A percentile compares a stretch with the other conserved stretches of the same genome.
Conservation (phyloP, 306 rosid genomes). For the Ziziphus jujuba region DNA sequence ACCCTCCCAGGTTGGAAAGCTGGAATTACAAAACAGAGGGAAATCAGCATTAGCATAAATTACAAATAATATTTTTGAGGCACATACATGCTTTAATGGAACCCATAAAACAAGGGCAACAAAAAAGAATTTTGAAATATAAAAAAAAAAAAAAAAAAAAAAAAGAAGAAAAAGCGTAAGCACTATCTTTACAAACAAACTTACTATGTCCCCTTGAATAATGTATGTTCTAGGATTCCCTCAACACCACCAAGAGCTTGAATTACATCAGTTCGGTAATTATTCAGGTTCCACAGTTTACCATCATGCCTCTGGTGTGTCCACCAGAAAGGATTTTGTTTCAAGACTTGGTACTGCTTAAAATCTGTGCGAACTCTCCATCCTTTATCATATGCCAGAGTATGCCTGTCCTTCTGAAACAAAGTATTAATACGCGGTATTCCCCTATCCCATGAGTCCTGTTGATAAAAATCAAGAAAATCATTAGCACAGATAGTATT, state of each 20-base stretch:
- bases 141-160: background rate
- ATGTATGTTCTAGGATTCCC: conserved; percentile 96
- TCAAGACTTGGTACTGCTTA: conserved; percentile 96
- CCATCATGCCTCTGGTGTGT: conserved; percentile 99
- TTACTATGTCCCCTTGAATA: conserved; percentile 99
- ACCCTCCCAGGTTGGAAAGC: conserved; percentile 98
- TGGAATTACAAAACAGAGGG: conserved; percentile 32
- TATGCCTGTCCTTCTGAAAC: conserved; percentile 98
- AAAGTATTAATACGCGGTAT: conserved; percentile 98
- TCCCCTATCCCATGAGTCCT: conserved; percentile 99
- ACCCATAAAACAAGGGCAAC: no score
- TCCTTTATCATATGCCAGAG: conserved; percentile 98
- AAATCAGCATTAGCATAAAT: conserved; percentile 5
- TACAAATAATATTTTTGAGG: background rate
- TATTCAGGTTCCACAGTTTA: conserved; percentile 94
- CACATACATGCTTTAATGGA: no score
- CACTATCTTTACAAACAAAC: conserved; percentile 23
- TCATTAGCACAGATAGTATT: background rate
- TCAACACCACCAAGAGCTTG: conserved; percentile 99
- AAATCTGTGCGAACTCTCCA: conserved; percentile 99
- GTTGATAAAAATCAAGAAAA: conserved; percentile 22
- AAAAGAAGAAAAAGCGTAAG: no score
- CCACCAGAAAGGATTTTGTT: conserved; percentile 99
- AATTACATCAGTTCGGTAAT: conserved; percentile 96
- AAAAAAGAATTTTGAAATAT: no score